A percentile compares a stretch with the other conserved stretches of the same genome.
These are phyloP conservation scores for Daldinia eschscholtzii DNA, from an alignment of 2,329 filamentous ascomycete species.

Conservation along the genomic window DNA sequence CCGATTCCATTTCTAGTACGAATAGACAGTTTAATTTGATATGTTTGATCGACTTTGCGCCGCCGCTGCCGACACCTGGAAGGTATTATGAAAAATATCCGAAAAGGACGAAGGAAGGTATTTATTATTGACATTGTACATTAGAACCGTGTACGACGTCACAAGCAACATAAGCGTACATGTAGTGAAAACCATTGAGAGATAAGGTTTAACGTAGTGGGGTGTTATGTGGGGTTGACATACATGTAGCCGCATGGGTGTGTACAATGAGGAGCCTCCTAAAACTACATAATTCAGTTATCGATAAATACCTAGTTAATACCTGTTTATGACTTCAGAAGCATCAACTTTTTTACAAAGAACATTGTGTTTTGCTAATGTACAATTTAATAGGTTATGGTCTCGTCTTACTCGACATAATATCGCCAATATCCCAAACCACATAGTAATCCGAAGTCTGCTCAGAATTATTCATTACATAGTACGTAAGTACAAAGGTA, in stretches of 20 bases:
- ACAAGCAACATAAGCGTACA: neutral
- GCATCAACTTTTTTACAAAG: neutral
- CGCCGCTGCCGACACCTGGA: neutral
- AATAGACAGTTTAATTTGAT: neutral
- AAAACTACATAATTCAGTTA: neutral
- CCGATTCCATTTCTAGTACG: slow-evolving; percentile 23
- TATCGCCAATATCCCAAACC: neutral
- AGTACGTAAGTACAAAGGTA: slow-evolving; percentile 1
- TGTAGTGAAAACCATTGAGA: neutral
- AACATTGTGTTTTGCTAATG: neutral
- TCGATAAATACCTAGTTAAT: neutral
- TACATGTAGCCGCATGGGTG: neutral
- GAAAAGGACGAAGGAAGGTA: neutral
- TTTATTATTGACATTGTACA: neutral
- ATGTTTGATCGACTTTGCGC: neutral
- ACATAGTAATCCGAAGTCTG: neutral
- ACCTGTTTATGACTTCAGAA: neutral
- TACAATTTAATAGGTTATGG: neutral
- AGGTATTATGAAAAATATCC: neutral
- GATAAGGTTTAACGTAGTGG: slow-evolving; percentile 7
- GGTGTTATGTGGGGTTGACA: slow-evolving; percentile 5
- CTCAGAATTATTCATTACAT: slow-evolving; percentile 6
- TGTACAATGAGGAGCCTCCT: neutral
- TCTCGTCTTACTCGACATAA: neutral
- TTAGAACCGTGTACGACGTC: neutral